Evolutionary conservation across 75 land plant species (phyloP), one percentile per base, ranked within the genome.

Genomic region (Isoetes taiwanensis): DNA sequence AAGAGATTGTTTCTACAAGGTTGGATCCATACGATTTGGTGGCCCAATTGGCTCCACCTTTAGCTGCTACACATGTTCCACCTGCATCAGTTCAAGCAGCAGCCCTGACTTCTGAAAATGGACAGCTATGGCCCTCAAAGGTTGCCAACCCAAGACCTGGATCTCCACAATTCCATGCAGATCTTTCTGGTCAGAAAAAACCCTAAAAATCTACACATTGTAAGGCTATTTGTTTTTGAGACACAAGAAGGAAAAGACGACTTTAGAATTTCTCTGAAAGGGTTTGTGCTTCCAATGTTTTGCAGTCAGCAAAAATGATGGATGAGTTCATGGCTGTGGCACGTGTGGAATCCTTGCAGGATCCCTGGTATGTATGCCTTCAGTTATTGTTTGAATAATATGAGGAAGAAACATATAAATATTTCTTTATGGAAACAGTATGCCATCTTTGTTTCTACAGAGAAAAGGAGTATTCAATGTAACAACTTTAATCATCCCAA

Each of bases 341-440:
- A 88, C 95, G n/a, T 84, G 95, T 64, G 95, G 95, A 10, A 71
- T 84, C 57, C 95, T 88, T 50, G 82, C 85, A 38, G 95, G 82
- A 11, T 73, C 40, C 31, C 72, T 88, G 60, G 95, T 88, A 76
- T 64, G 82, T 46, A 28, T 39, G 43, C 52, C 41, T 25, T 2
- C 28, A 2, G 40, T 42, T n/a, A 41, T 3, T 54, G 41, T 54
- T 54, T 23, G 12, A 14, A 37, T 10, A 9, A 37, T 14, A 10
- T 37, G 9, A 10, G 12, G 16, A n/a, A n/a, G n/a, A n/a, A n/a
- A n/a, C n/a, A n/a, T n/a, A n/a, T n/a, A n/a, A n/a, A n/a, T n/a
- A n/a, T n/a, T n/a, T n/a, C n/a, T n/a, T n/a, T n/a, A n/a, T n/a
- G n/a, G n/a, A n/a, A n/a, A n/a, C n/a, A n/a, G n/a, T n/a, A n/a